These are phyloP conservation scores for Guillardia theta DNA, from an alignment of 78 protist genomes.

Conservation along the genomic window DNA sequence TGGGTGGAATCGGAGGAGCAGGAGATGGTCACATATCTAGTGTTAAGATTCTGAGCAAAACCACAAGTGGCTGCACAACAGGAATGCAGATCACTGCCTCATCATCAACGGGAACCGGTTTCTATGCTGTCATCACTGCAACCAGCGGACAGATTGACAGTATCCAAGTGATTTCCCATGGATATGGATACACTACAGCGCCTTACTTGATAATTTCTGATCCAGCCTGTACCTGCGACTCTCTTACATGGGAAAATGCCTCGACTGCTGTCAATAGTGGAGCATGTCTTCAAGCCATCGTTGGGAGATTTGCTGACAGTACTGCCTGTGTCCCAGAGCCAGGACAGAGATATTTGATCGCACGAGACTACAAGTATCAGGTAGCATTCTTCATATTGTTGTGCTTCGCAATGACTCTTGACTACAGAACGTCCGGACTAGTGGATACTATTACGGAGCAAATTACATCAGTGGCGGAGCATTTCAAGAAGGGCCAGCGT, in stretches of 20 bases:
- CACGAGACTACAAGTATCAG: too few relatives aligned
- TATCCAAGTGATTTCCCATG: not conserved
- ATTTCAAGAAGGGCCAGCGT: not conserved
- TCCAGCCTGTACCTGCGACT: not conserved
- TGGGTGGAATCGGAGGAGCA: not conserved
- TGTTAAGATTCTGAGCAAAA: not conserved
- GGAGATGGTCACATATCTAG: not conserved
- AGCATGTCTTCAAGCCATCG: not conserved
- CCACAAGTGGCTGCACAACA: not conserved
- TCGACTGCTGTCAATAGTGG: not conserved
- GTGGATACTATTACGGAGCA: too few relatives aligned
- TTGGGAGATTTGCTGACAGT: not conserved
- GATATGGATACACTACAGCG: not conserved
- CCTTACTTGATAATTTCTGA: not conserved
- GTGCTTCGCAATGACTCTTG: too few relatives aligned
- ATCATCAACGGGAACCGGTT: not conserved
- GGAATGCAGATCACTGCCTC: not conserved
- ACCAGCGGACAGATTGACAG: not conserved
- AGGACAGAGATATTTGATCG: too few relatives aligned
- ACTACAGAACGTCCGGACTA: too few relatives aligned
- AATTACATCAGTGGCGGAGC: not conserved
- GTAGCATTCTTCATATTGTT: too few relatives aligned
- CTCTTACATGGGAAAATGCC: not conserved
- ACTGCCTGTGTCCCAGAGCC: too few relatives aligned
- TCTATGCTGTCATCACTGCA: not conserved